Base-by-base conservation (phyloP, 1,284 basidiomycete species). In the Trichosporon ovoides region DNA sequence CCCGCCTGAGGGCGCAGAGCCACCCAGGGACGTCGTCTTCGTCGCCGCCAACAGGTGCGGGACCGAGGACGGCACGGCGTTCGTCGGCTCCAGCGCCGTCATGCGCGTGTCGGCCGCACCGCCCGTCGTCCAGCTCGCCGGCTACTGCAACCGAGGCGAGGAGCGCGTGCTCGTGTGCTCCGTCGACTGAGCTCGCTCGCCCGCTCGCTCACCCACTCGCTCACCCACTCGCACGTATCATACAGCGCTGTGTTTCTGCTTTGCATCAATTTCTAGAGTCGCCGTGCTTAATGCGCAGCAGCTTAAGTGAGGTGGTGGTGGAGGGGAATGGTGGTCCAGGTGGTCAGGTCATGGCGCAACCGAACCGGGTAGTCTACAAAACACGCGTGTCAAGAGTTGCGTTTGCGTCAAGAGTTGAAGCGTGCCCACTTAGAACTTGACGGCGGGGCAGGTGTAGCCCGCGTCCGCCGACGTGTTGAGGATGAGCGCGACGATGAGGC, bases 401-500 rank as follows among this genome's bases (percentile, higher is more conserved):
- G n/a, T n/a, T n/a, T n/a, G n/a, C n/a, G n/a, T n/a, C 19, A 28
- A 36, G 16, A 22, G 35, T 52, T 13, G 35, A 18, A 34, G 31
- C n/a, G 19, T 38, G 19, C 18, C 40, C 6, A 36, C 53, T 56
- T 56, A 56, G 49, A 57, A 34, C 20, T 50, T 35, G 46, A 37
- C 34, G 3, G 35, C 20, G 16, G 46, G 52, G 58, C 61, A 63
- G 19, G 33, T 60, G 72, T 73, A 74, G 59, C 60, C 62, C 57
- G 65, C 68, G 50, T 57, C 61, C n/a, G 72, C 68, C 59, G 72
- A 74, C 56, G 81, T 82, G 80, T 82, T 82, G 66, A 82, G 77
- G 71, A 82, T 81, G 35, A 82, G 73, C 34, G 81, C 81, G 60
- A 82, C 81, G 65, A 82, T 82, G 56, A 82, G 75, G 59, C 81